These are phyloP conservation scores for Daldinia decipiens DNA, from an alignment of 495 filamentous ascomycete genomes.

Conservation along the genomic window DNA sequence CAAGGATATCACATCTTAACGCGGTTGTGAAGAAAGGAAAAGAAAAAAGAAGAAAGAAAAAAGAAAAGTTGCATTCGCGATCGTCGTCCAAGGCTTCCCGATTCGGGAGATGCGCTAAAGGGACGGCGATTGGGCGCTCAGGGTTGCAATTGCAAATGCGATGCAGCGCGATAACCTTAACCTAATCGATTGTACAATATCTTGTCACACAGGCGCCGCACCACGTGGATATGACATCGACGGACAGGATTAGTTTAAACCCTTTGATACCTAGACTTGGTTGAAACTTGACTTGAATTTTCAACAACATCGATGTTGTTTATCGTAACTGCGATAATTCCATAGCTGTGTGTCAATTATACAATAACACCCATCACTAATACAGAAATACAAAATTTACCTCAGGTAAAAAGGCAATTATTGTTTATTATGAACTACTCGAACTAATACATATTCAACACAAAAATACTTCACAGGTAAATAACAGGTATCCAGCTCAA, in stretches of 20 bases:
- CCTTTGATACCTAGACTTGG: neutral
- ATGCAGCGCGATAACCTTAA: constrained; percentile 6
- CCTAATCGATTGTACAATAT: constrained; percentile 4
- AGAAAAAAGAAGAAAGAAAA: no score
- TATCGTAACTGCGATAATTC: no score
- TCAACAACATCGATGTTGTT: neutral
- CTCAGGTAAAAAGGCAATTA: no score
- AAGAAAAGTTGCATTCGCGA: neutral
- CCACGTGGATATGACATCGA: constrained; percentile 5
- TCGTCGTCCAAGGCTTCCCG: neutral
- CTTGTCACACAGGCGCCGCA: neutral
- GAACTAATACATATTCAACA: neutral
- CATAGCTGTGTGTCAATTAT: no score
- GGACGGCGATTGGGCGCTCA: neutral
- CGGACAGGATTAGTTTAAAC: neutral
- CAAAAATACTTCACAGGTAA: no score
- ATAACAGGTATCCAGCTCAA: neutral
- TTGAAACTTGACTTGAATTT: neutral
- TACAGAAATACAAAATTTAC: no score
- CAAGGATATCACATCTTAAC: neutral
- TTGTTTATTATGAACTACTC: neutral
- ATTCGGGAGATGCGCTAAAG: constrained; percentile 1
- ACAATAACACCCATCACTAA: no score
- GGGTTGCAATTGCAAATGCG: no score
- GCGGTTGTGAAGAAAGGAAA: neutral